phyloP scores from a whole-genome alignment of 192 early-diverging fungal genomes.

The Umbelopsis sp. region DNA sequence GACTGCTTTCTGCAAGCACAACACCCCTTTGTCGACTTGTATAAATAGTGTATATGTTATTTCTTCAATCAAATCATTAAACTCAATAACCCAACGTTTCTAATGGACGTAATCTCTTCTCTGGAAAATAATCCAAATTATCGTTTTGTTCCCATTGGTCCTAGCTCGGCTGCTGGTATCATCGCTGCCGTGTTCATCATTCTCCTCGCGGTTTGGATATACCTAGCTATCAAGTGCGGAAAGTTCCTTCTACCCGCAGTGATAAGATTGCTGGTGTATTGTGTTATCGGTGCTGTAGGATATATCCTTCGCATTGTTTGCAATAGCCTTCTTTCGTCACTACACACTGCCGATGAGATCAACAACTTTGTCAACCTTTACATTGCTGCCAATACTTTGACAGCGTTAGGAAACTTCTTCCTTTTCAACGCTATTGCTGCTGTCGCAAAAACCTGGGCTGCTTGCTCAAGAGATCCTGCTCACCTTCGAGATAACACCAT shows the following conservation, averaged over 20 bases:
- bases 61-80: no score
- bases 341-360: not conserved
- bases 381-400: slow-evolving; percentile 8
- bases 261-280: not conserved
- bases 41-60: no score
- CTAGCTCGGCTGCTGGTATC: not conserved
- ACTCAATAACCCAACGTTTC: no score
- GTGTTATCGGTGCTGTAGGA: not conserved
- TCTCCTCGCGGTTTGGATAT: not conserved
- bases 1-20: no score
- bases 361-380: slow-evolving; percentile 18
- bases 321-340: not conserved
- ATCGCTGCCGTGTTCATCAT: slow-evolving; percentile 19
- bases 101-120: not conserved
- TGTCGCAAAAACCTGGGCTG: not conserved
- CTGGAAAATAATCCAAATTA: slow-evolving; percentile 13
- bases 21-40: no score
- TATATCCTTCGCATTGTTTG: slow-evolving; percentile 22
- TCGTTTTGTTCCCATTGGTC: slow-evolving; percentile 10
- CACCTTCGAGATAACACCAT: not conserved
- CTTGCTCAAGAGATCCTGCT: not conserved
- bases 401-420: slow-evolving; percentile 13
- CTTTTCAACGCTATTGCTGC: slow-evolving; percentile 13
- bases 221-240: not conserved
- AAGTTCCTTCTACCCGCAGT: not conserved